phyloP scores from a whole-genome alignment of 768 basidiomycete species.

The Phanerodontia chrysosporium region DNA sequence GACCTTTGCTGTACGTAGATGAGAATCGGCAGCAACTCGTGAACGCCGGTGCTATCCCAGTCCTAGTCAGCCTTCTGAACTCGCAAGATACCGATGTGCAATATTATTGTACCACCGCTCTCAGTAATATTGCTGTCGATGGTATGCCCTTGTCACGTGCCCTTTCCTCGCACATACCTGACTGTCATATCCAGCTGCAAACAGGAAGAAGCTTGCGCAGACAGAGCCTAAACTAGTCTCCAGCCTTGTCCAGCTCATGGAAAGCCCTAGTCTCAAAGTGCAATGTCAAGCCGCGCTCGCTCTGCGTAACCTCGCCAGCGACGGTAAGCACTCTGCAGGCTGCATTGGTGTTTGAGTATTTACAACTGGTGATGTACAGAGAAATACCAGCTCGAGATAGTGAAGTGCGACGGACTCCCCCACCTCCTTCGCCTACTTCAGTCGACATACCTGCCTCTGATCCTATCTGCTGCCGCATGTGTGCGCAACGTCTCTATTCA shows the following conservation, averaged over 20 bases:
- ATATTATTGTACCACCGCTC: constrained; percentile 98
- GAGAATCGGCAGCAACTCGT: constrained; percentile 99
- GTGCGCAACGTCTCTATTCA: constrained; percentile 99
- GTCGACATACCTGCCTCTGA: constrained; percentile 95
- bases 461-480: constrained; percentile 96
- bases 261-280: constrained; percentile 94
- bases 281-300: constrained; percentile 98
- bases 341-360: neutral
- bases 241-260: constrained; percentile 93
- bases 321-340: constrained; percentile 54
- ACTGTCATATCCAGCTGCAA: constrained; percentile 46
- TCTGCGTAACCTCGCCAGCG: constrained; percentile 92
- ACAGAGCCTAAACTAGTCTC: constrained; percentile 93
- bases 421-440: constrained; percentile 91
- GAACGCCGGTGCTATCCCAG: constrained; percentile 96
- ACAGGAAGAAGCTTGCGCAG: constrained; percentile 91
- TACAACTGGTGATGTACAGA: constrained; percentile 45
- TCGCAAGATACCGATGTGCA: constrained; percentile 99
- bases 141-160: constrained; percentile 38
- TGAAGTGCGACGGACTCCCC: constrained; percentile 89
- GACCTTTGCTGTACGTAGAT: constrained; percentile 43
- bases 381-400: constrained; percentile 98
- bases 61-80: constrained; percentile 89
- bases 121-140: constrained; percentile 98
- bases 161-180: neutral